Base-by-base conservation (phyloP, 192 early-diverging fungal genomes). In the Chytriomyces sp. region DNA sequence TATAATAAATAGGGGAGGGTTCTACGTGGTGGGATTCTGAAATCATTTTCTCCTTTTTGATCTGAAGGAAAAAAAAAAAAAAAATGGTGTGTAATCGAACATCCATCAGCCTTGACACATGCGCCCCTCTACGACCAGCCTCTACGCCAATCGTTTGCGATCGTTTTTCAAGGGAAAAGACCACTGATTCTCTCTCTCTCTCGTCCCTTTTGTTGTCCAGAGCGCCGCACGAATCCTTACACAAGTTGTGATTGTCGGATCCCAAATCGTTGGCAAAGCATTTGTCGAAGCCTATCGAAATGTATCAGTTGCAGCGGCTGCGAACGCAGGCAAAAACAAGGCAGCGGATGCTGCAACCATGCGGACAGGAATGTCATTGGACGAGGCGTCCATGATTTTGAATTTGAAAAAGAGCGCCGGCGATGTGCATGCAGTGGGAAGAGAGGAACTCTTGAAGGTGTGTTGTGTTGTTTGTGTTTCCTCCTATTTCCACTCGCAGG, bases 261-360 rank as follows among this genome's bases (percentile, higher is more conserved):
- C 91, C 7, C 91, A 92, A 73, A 93, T 98, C 81, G 83, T 96
- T 50, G 94, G 93, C 44, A 89, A 92, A 78, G 97, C 97, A 50
- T 96, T 96, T 80, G 89, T 94, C 68, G 97, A 95, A 66, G 97
- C 97, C 28, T 98, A 95, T 82, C 92, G 91, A 65, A 91, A 95
- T 76, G 95, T 94, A 16, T 88, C 93, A 72, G 91, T 91, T 18
- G 89, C 89, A 60, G 90, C 89, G 18, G 87, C 88, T 23, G 92
- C 91, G n/a, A 88, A 88, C 45, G 82, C 68, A 20, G 69, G 78
- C 13, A 43, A 16, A 9, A 45, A 23, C 28, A 84, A 82, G 62
- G 74, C 86, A 20, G 89, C 86, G 24, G 93, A 94, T 82, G 86
- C 87, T 59, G 78, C 91, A 72, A 94, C 93, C 47, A 81, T 90